A percentile compares a stretch with the other conserved stretches of the same genome.
These are phyloP conservation scores for Termitomyces sp. DNA, from an alignment of 768 basidiomycete genomes.

Conservation along the genomic window DNA sequence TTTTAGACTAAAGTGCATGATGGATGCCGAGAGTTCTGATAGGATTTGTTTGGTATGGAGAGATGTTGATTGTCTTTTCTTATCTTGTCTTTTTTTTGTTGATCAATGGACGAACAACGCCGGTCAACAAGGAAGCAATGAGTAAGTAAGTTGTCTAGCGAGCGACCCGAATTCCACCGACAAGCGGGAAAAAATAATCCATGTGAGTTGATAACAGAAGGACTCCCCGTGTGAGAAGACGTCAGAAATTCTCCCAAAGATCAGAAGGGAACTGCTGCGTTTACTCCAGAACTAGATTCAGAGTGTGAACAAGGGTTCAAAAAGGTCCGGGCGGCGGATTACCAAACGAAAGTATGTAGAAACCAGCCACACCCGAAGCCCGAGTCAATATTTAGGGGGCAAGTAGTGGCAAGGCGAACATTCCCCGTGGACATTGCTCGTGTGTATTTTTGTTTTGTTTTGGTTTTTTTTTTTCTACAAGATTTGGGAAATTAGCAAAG, in stretches of 20 bases:
- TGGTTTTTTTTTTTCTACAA: not conserved
- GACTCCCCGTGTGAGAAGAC: not conserved
- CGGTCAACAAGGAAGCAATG: not conserved
- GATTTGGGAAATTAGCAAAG: constrained; percentile 4
- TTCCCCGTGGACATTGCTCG: not conserved
- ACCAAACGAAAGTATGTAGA: not conserved
- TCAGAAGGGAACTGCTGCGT: not conserved
- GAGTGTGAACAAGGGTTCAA: not conserved
- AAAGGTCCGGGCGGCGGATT: constrained; percentile 2
- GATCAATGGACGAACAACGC: not conserved
- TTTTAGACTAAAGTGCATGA: not conserved
- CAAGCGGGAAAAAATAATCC: too few species aligned
- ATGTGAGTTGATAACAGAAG: not conserved
- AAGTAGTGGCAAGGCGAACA: not conserved
- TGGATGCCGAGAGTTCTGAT: not conserved
- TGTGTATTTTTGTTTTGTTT: too few species aligned
- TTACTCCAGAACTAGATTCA: not conserved
- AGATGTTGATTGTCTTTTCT: not conserved
- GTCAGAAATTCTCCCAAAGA: not conserved
- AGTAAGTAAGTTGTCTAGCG: not conserved
- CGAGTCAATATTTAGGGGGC: not conserved
- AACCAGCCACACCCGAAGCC: not conserved
- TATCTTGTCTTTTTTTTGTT: not conserved
- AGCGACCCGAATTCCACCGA: too few species aligned
- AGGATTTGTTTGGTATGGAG: not conserved